Base-by-base conservation (phyloP, 2,329 filamentous ascomycete genomes). In the Coniochaeta sp. region DNA sequence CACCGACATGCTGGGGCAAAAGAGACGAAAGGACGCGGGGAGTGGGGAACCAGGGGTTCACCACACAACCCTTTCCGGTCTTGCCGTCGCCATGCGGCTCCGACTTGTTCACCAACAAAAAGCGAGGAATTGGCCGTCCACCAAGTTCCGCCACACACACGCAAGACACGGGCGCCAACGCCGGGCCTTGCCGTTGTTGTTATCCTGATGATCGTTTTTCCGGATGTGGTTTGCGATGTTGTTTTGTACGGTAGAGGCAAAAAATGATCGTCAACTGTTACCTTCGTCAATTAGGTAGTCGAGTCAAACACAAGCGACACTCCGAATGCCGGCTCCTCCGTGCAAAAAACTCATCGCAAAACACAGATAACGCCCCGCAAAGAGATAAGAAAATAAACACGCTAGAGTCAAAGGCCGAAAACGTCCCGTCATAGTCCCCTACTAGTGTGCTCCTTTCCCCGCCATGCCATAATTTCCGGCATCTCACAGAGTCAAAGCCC, bases 61-160 rank as follows among this genome's bases (percentile, higher is more conserved):
- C n/a, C n/a, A 22, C 38, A 42, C 38, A 22, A 42, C 38, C 38
- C 38, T 26, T 42, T 24, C 38, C 38, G 38, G 38, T 14, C 38
- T 42, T 42, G 38, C 38, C 38, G 38, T 42, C 38, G 38, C 38
- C 3, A 42, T 7, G 38, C 38, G 38, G 38, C 38, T 42, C 38
- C 38, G 38, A 42, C 20, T 6, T 38, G 13, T 10, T 8, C 6
- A 10, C 6, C 33, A n/a, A 33, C 9, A 9, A 42, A 13, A 26
- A 12, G 38, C 38, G 38, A 42, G 38, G 38, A 42, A 42, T 42
- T 42, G 20, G n/a, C n/a, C n/a, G n/a, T n/a, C n/a, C n/a, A n/a
- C n/a, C n/a, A n/a, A n/a, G n/a, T n/a, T 42, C 20, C 38, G 38
- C 38, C 20, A 42, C 38, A 22, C n/a, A n/a, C n/a, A n/a, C n/a